Evolutionary conservation across 495 filamentous ascomycete genomes (phyloP).

Genomic region (Apodospora peruviana): DNA sequence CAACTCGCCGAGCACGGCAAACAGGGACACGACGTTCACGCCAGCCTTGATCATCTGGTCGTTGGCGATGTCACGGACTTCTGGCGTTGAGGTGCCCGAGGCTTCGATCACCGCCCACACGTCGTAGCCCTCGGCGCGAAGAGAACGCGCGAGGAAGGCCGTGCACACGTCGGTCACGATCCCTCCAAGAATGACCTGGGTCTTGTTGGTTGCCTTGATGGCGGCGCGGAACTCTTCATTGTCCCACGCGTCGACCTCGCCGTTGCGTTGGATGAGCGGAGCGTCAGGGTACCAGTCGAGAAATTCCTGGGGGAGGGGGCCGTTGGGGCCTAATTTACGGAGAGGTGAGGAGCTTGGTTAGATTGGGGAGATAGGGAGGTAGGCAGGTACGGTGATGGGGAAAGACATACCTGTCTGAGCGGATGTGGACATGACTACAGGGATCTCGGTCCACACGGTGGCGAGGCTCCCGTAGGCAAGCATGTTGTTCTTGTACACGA

Average conservation of each 20-base stretch:
- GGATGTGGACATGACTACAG: constrained; percentile 65
- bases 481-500: constrained; percentile 60
- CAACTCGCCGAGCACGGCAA: constrained; percentile 63
- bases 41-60: constrained; percentile 61
- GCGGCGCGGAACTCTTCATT: constrained; percentile 65
- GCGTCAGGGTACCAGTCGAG: constrained; percentile 60
- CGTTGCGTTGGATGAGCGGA: constrained; percentile 61
- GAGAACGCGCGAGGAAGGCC: constrained; percentile 66
- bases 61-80: constrained; percentile 58
- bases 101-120: constrained; percentile 75
- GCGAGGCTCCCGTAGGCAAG: constrained; percentile 63
- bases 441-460: constrained; percentile 56
- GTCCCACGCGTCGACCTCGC: constrained; percentile 80
- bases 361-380: neutral
- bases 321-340: constrained; percentile 63
- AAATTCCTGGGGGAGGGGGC: constrained; percentile 66
- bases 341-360: neutral
- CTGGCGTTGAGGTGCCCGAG: constrained; percentile 48
- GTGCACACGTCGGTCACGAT: constrained; percentile 78
- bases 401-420: constrained; percentile 44
- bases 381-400: neutral
- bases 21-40: constrained; percentile 59
- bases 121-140: constrained; percentile 66
- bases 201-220: constrained; percentile 57
- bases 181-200: constrained; percentile 67